Conservation (phyloP, 345 rosid species). For the Angophora floribunda region DNA sequence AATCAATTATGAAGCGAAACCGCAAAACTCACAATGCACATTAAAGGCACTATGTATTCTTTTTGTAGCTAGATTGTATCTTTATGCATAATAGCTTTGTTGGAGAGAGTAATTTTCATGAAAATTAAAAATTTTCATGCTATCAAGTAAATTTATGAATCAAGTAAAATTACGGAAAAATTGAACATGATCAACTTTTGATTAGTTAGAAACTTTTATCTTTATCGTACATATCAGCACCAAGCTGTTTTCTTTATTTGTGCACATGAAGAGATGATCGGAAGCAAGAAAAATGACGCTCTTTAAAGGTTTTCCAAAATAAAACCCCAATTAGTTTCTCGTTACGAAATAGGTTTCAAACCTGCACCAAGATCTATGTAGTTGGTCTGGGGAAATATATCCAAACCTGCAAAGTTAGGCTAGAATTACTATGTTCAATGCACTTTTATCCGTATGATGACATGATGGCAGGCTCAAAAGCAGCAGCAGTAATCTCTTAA, state of each 20-base stretch:
- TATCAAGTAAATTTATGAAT: no score
- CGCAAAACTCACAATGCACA: no score
- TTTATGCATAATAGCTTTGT: no score
- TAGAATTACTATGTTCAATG: not conserved
- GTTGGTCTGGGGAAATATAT: no score
- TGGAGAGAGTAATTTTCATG: no score
- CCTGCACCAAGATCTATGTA: rapidly evolving
- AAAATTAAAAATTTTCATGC: no score
- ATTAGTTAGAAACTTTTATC: not conserved
- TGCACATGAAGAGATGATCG: not conserved
- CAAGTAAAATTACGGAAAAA: not conserved
- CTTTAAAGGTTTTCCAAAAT: no score
- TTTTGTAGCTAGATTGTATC: no score
- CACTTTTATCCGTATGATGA: not conserved
- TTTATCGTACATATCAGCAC: not conserved
- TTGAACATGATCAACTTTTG: not conserved
- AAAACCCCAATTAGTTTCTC: not conserved
- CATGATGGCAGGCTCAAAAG: not conserved
- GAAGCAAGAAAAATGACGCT: not conserved
- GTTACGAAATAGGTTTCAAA: not conserved
- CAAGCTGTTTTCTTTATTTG: not conserved
- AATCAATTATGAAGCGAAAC: no score
- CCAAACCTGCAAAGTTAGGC: not conserved
- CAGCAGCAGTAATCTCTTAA: not conserved
- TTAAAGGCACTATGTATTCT: no score